These are phyloP conservation scores for Linum trigynum DNA, from an alignment of 345 rosid genomes.

Conservation along the genomic window DNA sequence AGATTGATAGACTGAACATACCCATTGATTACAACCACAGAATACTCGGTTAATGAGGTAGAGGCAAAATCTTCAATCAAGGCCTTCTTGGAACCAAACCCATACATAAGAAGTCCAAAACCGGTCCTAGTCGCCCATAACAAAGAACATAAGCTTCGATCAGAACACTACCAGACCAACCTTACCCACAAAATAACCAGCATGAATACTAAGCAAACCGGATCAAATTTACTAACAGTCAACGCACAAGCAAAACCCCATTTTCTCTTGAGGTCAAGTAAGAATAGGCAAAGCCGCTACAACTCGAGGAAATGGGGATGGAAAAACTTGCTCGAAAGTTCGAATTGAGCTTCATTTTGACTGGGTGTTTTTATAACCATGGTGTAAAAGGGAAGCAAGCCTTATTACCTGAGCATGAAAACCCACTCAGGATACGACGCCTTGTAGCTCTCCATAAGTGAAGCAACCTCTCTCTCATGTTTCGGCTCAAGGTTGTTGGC, in stretches of 20 bases:
- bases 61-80: slow-evolving; percentile 87
- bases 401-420: slow-evolving; percentile 51
- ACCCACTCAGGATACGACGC: slow-evolving; percentile 60
- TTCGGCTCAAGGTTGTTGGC: slow-evolving; percentile 44
- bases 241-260: not conserved
- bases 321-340: too few relatives aligned
- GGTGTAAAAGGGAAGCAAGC: not conserved
- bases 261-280: not conserved
- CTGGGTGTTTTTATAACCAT: too few relatives aligned
- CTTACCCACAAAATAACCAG: not conserved
- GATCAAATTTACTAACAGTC: not conserved
- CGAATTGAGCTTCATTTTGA: too few relatives aligned
- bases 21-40: slow-evolving; percentile 81
- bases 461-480: slow-evolving; percentile 49
- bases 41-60: slow-evolving; percentile 49
- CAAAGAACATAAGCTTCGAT: not conserved
- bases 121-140: slow-evolving; percentile 47
- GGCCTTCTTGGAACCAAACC: slow-evolving; percentile 85
- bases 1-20: slow-evolving; percentile 72
- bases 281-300: not conserved
- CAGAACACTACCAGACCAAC: not conserved
- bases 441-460: slow-evolving; percentile 49
- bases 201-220: too few relatives aligned
- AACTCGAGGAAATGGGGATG: not conserved
- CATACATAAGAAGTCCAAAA: slow-evolving; percentile 83